A percentile compares a stretch with the other conserved stretches of the same genome.
phyloP scores from a whole-genome alignment of 768 basidiomycete genomes.

The Clitopilus hobsonii region DNA sequence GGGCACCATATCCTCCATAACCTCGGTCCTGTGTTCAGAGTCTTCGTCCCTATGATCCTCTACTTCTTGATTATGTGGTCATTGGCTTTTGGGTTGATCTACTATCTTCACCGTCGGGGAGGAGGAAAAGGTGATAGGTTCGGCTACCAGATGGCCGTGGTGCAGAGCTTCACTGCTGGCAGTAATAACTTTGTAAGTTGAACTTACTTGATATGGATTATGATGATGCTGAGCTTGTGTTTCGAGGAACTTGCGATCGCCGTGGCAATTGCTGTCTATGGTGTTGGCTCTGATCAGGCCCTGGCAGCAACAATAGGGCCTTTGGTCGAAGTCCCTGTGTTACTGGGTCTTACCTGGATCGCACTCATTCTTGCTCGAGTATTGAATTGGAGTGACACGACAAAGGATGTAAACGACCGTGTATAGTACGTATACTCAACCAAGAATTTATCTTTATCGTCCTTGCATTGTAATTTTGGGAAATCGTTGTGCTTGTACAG shows the following conservation, averaged over 20 bases:
- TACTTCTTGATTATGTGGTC: constrained; percentile 82
- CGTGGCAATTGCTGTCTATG: constrained; percentile 73
- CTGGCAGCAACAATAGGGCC: constrained; percentile 79
- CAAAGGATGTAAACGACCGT: no score
- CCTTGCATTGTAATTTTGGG: no score
- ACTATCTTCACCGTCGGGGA: constrained; percentile 36
- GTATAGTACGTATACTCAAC: no score
- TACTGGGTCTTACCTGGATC: constrained; percentile 65
- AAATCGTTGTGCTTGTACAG: no score
- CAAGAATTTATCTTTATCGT: no score
- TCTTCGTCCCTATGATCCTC: constrained; percentile 73
- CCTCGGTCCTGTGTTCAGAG: constrained; percentile 72
- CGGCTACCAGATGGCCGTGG: constrained; percentile 70
- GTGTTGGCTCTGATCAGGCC: constrained; percentile 73
- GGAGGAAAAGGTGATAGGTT: constrained; percentile 13
- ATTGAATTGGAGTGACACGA: no score
- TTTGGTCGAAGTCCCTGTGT: constrained; percentile 75
- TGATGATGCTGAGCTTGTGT: neutral
- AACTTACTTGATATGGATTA: neutral
- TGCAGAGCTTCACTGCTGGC: constrained; percentile 76
- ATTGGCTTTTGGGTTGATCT: constrained; percentile 53
- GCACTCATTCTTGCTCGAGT: constrained; percentile 47
- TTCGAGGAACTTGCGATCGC: constrained; percentile 80
- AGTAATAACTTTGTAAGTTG: constrained; percentile 72
- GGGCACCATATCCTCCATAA: constrained; percentile 67